Base-by-base conservation (phyloP, 2,329 filamentous ascomycete species). In the Hymenoscyphus albidus region DNA sequence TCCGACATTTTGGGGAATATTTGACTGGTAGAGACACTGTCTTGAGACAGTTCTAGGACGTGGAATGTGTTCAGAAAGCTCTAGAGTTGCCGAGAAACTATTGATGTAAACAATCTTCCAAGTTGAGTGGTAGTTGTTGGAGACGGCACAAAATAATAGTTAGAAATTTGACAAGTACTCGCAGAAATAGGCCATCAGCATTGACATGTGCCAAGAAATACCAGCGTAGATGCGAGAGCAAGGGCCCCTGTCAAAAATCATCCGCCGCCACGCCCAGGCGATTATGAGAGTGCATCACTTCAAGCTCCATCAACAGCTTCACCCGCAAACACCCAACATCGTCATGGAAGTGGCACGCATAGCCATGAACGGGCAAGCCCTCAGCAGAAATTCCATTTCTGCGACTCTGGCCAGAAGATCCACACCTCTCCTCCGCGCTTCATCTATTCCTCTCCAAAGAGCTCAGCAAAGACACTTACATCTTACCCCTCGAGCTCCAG, bases 1-100 rank as follows among this genome's bases (percentile, higher is more conserved):
- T 98, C 95, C 0, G 95, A 89, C 95, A 99, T 98, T 59, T 69
- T 75, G 60, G 16, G 12, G 44, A 10, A 27, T 54, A 7, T 27
- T 4, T 54, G 18, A 18, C 22, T 12, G 48, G 13, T 27, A 22
- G 18, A 4, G 2, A 12, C 10, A 22, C 22, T 4, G 18, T 54
- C 1, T 54, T 27, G 35, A 27, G 22, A 22, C 22, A 22, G 18
- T 13, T 54, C 18, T 27, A 5, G 13, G 22, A 54, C 10, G 1
- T 54, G 9, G 9, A 35, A 35, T 35, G 3, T 35, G 35, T 35
- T 6, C 35, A 5, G 48, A 27, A 54, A 27, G 13, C 13, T 27
- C 48, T 18, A 27, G 18, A 13, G 48, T 4, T 22, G 1, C 22
- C 48, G 18, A 54, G 18, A 12, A 13, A 3, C 22, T 27, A 12